Base-by-base conservation (phyloP, 768 basidiomycete species). In the Leccinum boreale region DNA sequence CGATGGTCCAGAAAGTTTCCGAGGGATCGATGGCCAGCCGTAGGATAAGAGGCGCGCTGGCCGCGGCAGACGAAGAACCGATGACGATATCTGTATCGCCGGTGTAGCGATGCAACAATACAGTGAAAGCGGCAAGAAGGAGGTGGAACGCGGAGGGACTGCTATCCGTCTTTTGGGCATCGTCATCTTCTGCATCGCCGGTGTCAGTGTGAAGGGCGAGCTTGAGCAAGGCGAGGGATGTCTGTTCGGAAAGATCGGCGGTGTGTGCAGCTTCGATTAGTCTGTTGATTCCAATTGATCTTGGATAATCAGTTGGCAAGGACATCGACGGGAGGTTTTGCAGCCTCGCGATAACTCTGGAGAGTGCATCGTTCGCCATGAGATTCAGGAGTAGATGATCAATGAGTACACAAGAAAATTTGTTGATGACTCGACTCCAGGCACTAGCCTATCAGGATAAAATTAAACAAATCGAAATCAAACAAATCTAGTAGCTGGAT, bases 71-170 rank as follows among this genome's bases (percentile, higher is more conserved):
- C 15, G 93, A 94, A 4, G 91, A 92, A 35, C 90, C 94, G 66
- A 99, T 89, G 57, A 97, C 81, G 60, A 99, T 80, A 65, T 97
- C 94, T 26, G 87, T 94, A 70, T 99, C 97, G 42, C 92, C 95
- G 0, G 97, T 98, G 75, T 94, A 97, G 44, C 96, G 82, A 75
- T 98, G 94, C 12, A 99, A 77, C 51, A 98, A 79, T 21, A 96
- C 88, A 11, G 85, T 82, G 74, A 99, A 97, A 0, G 96, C 89
- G n/a, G 97, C 84, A 45, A 98, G 80, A 47, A 98, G 83, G 24
- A 98, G 79, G 67, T 98, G 94, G 70, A 95, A 98, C 0, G 90
- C 88, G 3, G 95, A 91, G 4, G 94, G 87, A 45, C 81, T 73
- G 45, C 71, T 78, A 56, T 60, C 62, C 17, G 65, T 51, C 9